Evolutionary conservation across 768 basidiomycete genomes (phyloP).

Genomic region (Gyrodon lividus): DNA sequence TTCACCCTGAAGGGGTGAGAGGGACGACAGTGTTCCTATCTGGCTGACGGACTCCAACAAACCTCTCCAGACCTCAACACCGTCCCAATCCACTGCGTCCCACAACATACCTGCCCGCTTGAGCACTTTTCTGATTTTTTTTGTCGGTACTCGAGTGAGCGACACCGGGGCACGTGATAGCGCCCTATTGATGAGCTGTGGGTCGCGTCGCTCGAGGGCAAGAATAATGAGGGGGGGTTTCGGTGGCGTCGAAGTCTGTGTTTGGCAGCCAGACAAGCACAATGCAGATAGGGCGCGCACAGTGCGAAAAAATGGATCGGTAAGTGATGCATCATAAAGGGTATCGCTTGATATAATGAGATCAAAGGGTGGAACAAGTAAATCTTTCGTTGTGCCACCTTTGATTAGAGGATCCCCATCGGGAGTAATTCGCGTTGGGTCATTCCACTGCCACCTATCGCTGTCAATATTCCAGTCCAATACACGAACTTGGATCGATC

Average conservation of each 20-base stretch:
- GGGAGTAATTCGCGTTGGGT: slow-evolving; percentile 32
- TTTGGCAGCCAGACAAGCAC: not conserved
- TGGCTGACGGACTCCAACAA: not conserved
- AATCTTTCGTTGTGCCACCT: slow-evolving; percentile 15
- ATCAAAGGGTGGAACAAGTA: slow-evolving; percentile 61
- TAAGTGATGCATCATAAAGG: slow-evolving; percentile 60
- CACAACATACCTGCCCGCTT: slow-evolving; percentile 57
- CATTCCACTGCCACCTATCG: slow-evolving; percentile 54
- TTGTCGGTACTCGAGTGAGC: slow-evolving; percentile 55
- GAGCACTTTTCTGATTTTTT: slow-evolving; percentile 60
- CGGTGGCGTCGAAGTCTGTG: not conserved
- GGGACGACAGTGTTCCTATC: not conserved
- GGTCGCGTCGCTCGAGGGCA: slow-evolving; percentile 79
- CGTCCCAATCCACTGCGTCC: slow-evolving; percentile 74
- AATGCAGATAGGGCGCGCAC: slow-evolving; percentile 49
- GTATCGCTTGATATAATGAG: slow-evolving; percentile 85
- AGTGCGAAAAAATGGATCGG: slow-evolving; percentile 69
- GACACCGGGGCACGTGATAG: slow-evolving; percentile 61
- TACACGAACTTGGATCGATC: slow-evolving; percentile 56
- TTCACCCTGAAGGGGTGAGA: no score
- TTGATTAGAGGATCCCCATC: slow-evolving; percentile 28
- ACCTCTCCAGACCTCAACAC: slow-evolving; percentile 71
- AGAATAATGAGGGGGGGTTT: slow-evolving; percentile 31
- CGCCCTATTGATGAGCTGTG: slow-evolving; percentile 56
- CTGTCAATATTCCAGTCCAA: slow-evolving; percentile 70